Base-by-base conservation (phyloP, 192 early-diverging fungal species). In the Geranomyces michiganensis region DNA sequence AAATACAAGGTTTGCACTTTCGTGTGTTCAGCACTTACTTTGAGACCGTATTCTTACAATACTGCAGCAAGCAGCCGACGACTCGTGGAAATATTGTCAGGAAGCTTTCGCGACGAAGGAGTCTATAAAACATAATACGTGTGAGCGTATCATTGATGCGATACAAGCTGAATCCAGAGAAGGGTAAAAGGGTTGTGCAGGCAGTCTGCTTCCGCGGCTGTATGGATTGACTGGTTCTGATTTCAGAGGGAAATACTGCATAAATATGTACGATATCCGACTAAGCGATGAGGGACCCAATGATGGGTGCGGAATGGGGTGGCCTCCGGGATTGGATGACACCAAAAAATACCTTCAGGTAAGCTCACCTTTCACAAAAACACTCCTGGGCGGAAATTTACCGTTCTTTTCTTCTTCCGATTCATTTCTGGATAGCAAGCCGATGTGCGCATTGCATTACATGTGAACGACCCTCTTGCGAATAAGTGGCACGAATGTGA, bases 241-340 rank as follows among this genome's bases (percentile, higher is more conserved):
- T n/a, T 33, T 15, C 55, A 66, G 65, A 21, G 76, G 80, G 1
- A 24, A 71, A 44, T 69, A 65, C 44, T 92, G 91, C 78, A 78
- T 90, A 53, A 92, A 92, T 72, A 86, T 88, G 79, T 92, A 92
- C 70, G 88, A 92, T 56, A 78, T 90, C 58, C 82, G 88, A 13
- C 63, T 89, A 36, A 75, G 78, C 10, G 91, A 92, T 67, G 72
- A 80, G 30, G 74, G 75, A 21, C 82, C 84, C 3, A 32, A 29
- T 44, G 72, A 75, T 22, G 73, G 81, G 10, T 92, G 91, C 43
- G 90, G 90, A 41, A 55, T 81, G 48, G 64, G 43, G 21, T 86
- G 85, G 85, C 85, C 85, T 7, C 62, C 75, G 21, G 71, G 73
- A 44, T 27, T 86, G 51, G 27, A 65, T 2, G 69, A 70, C 0